Evolutionary conservation across 2,329 filamentous ascomycete genomes (phyloP).

Genomic region (Ilyonectria mors-panacis): DNA sequence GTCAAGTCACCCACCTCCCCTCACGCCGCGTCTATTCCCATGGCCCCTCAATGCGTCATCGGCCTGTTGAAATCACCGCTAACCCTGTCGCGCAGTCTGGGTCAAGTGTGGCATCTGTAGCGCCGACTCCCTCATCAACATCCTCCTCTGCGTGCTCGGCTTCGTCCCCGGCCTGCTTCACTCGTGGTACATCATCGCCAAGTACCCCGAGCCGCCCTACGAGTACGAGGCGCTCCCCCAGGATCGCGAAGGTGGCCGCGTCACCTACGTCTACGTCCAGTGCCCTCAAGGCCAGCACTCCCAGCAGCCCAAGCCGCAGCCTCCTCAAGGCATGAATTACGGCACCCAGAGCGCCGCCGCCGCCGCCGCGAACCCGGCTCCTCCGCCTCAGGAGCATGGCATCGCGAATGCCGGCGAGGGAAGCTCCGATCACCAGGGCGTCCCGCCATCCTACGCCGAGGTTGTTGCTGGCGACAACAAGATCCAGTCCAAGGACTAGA

Average conservation of each 20-base stretch:
- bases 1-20: slow-evolving; percentile 41
- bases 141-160: slow-evolving; percentile 86
- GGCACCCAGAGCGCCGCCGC: slow-evolving; percentile 55
- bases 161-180: slow-evolving; percentile 91
- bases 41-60: not conserved
- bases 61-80: slow-evolving; percentile 23
- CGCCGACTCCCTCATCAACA: slow-evolving; percentile 94
- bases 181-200: slow-evolving; percentile 97
- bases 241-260: slow-evolving; percentile 69
- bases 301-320: slow-evolving; percentile 47
- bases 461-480: slow-evolving; percentile 93
- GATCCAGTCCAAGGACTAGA: slow-evolving; percentile 72
- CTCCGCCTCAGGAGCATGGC: slow-evolving; percentile 51
- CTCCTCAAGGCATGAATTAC: slow-evolving; percentile 61
- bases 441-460: slow-evolving; percentile 90
- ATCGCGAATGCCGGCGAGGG: slow-evolving; percentile 59
- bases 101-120: slow-evolving; percentile 95
- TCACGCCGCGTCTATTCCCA: slow-evolving; percentile 17
- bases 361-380: slow-evolving; percentile 41
- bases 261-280: slow-evolving; percentile 85
- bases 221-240: slow-evolving; percentile 78
- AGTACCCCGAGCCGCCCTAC: slow-evolving; percentile 82
- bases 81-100: slow-evolving; percentile 77
- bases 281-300: slow-evolving; percentile 54
- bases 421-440: slow-evolving; percentile 57